A percentile compares a stretch with the other conserved stretches of the same genome.
phyloP scores from a whole-genome alignment of 805 yeast genomes.

The Wickerhamomyces hampshirensis region DNA sequence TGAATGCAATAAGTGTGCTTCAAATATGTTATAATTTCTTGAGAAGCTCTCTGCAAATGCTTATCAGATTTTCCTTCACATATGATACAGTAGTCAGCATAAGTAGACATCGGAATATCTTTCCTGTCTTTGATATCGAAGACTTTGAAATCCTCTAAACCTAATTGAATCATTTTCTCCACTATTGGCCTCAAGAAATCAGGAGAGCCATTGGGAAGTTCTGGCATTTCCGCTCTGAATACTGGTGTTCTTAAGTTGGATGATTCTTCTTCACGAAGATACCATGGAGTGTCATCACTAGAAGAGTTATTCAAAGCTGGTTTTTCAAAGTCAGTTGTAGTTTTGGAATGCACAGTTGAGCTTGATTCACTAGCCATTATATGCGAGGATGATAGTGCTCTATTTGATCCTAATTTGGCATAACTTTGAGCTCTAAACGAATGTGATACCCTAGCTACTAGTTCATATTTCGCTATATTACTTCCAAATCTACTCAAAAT shows the following conservation, averaged over 20 bases:
- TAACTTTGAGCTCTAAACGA: not conserved
- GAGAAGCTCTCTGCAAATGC: conserved; percentile 70
- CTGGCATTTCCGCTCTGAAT: conserved; percentile 42
- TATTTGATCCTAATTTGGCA: not conserved
- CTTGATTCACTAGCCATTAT: not conserved
- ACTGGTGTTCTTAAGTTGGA: conserved; percentile 31
- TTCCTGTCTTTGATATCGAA: conserved; percentile 53
- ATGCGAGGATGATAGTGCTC: not conserved
- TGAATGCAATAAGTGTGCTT: conserved; percentile 44
- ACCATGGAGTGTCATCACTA: conserved; percentile 54
- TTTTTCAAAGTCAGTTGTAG: not conserved
- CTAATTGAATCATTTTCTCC: conserved; percentile 49
- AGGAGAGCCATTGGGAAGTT: conserved; percentile 59
- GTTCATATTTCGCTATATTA: not conserved
- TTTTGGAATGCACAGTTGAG: not conserved
- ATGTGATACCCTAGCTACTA: too few relatives aligned
- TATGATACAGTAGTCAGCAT: conserved; percentile 50
- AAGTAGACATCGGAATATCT: conserved; percentile 34
- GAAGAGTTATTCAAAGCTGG: too few relatives aligned
- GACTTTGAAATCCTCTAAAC: conserved; percentile 55
- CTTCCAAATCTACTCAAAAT: too few relatives aligned
- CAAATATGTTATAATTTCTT: conserved; percentile 49
- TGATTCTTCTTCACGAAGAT: conserved; percentile 41
- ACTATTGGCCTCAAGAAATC: conserved; percentile 39
- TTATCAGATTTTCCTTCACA: conserved; percentile 73